Base-by-base conservation (phyloP, 768 basidiomycete genomes). In the Serendipita sp. region DNA sequence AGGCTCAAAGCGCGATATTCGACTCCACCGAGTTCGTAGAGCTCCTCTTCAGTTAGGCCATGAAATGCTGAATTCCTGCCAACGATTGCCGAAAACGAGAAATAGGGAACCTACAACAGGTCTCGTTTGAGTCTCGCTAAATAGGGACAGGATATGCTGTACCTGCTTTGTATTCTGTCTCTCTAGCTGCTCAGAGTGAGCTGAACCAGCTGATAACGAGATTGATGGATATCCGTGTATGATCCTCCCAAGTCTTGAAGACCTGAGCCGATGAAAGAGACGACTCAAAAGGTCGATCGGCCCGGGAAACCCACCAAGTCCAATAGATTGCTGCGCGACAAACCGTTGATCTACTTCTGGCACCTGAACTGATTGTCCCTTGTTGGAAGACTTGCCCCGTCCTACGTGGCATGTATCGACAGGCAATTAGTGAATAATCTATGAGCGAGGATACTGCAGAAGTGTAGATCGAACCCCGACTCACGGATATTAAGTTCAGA, bases 1-100 rank as follows among this genome's bases (percentile, higher is more conserved):
- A 71, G 66, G 38, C 70, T 66, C 51, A 75, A 61, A 2, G 72
- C 71, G 22, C 74, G 63, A 62, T 73, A 75, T 63, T 75, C 74
- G 7, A 74, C 72, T 17, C 74, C 74, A 24, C 74, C 74, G 9
- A 75, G 64, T 58, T 75, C 74, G 41, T 75, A 73, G 65, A 72
- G 70, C 60, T 75, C 72, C 24, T 75, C 74, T 51, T 69, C 67
- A 3, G 72, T 74, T 61, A 75, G 65, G 24, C 69, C 71, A 26
- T 70, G 68, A 64, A 75, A 75, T 33, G 69, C 64, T 60, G 69
- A 70, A 61, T 75, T 75, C 38, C 72, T 65, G 2, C 74, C 74
- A 9, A 75, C 73, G 2, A 69, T 65, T n/a, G 73, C 73, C 26
- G 72, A 67, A 64, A 75, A 75, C 1, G 68, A 66, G 64, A 75